phyloP scores from a whole-genome alignment of 108 stramenopile genomes.

The Cylindrotheca closterium region DNA sequence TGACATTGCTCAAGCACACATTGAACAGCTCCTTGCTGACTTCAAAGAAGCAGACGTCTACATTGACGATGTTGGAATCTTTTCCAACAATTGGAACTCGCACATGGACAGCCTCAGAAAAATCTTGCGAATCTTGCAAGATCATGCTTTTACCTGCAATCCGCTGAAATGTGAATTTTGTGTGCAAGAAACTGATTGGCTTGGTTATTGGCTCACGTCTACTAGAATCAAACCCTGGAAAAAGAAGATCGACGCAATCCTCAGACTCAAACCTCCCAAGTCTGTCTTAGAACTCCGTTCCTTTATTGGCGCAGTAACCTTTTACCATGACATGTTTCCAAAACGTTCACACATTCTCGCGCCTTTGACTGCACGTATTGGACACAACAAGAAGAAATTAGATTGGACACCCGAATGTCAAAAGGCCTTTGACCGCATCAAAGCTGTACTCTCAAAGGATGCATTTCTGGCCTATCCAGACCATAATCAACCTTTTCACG shows the following conservation, averaged over 20 bases:
- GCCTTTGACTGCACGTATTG: slow-evolving; percentile 27
- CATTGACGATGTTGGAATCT: slow-evolving; percentile 47
- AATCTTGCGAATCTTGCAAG: slow-evolving; percentile 23
- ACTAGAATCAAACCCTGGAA: slow-evolving; percentile 43
- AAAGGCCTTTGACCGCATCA: slow-evolving; percentile 34
- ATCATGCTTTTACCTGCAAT: slow-evolving; percentile 41
- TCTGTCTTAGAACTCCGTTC: slow-evolving; percentile 25
- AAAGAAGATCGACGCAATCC: slow-evolving; percentile 45
- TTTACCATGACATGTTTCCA: slow-evolving; percentile 46
- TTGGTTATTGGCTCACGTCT: slow-evolving; percentile 60
- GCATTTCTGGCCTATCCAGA: slow-evolving; percentile 34
- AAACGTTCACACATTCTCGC: slow-evolving; percentile 42
- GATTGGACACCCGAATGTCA: slow-evolving; percentile 29
- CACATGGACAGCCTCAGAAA: slow-evolving; percentile 19
- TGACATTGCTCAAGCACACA: slow-evolving; percentile 41
- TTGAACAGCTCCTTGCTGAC: slow-evolving; percentile 29
- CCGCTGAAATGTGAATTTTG: slow-evolving; percentile 58
- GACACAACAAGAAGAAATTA: slow-evolving; percentile 23
- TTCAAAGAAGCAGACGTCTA: slow-evolving; percentile 28
- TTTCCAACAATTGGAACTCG: slow-evolving; percentile 28
- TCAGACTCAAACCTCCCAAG: slow-evolving; percentile 23
- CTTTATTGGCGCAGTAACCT: slow-evolving; percentile 44
- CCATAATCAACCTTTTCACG: slow-evolving; percentile 32
- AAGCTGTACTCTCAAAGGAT: slow-evolving; percentile 21
- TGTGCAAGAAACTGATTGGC: slow-evolving; percentile 59